Base-by-base conservation (phyloP, 768 basidiomycete genomes). In the Russula lepida region DNA sequence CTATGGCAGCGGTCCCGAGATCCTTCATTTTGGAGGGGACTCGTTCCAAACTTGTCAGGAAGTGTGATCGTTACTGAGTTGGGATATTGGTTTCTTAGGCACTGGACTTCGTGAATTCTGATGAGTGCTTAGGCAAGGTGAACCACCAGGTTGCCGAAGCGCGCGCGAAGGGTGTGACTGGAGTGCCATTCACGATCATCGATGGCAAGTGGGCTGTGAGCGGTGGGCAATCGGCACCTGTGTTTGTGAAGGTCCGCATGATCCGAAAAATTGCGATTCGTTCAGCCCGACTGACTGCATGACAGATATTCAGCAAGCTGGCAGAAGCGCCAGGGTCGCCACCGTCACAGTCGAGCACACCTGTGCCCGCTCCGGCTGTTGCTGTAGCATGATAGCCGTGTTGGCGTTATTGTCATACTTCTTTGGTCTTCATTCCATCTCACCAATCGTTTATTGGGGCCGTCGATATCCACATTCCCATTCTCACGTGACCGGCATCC, bases 161-260 rank as follows among this genome's bases (percentile, higher is more conserved):
- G 43, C 80, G 83, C 56, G 73, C 75, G 44, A 80, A 84, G 58
- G 89, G 89, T 19, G 81, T 92, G 54, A 84, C 81, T 6, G 89
- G 89, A 41, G 88, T 92, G 3, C 90, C 90, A 8, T 82, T 89
- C 75, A 85, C 83, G 28, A 81, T 92, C 67, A 85, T 92, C 66
- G 84, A 90, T 69, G 80, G 82, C 13, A 85, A 84, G 69, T 92
- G 86, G 84, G 87, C 84, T 6, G 79, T 90, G 28, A 84, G 80
- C 53, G 89, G 89, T 9, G 84, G 84, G 11, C 89, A 90, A 71
- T 81, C 81, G 4, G 78, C 84, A 47, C 87, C 88, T 44, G 83
- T 84, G 3, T 90, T 82, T 68, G 74, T 84, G 33, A 82, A 85
- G 77, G 88, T 85, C 60, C 67, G 78, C 67, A 19, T 5, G 37